These are phyloP conservation scores for Suhomyces bolitotheri DNA, from an alignment of 1,139 yeast genomes.

Conservation along the genomic window DNA sequence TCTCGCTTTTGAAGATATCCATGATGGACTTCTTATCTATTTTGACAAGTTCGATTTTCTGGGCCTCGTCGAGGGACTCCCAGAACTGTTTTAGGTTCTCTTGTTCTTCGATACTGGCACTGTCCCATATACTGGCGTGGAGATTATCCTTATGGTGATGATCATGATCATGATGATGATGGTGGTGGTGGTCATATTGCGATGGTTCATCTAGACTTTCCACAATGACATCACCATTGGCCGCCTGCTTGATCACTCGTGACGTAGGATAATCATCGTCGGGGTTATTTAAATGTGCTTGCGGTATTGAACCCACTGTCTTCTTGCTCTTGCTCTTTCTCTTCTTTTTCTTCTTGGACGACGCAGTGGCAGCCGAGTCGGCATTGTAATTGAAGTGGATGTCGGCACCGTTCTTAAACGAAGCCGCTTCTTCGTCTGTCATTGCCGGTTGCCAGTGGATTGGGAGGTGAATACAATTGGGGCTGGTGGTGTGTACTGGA, in stretches of 20 bases:
- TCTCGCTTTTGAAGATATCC: conserved; percentile 52
- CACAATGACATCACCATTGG: conserved; percentile 75
- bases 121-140: conserved; percentile 54
- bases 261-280: conserved; percentile 70
- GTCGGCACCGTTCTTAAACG: conserved; percentile 50
- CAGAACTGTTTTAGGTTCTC: conserved; percentile 64
- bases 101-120: conserved; percentile 58
- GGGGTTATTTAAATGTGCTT: conserved; percentile 55
- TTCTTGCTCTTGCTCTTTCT: conserved; percentile 22
- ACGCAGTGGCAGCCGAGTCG: conserved; percentile 9
- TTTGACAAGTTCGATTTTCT: conserved; percentile 61
- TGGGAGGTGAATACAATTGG: neutral
- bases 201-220: conserved; percentile 37
- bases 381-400: conserved; percentile 57
- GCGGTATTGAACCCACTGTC: conserved; percentile 15
- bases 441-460: neutral
- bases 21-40: conserved; percentile 73
- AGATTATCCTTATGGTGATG: conserved; percentile 14
- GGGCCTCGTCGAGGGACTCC: conserved; percentile 62
- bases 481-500: neutral
- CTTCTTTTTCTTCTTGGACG: conserved; percentile 34
- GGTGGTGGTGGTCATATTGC: conserved; percentile 4
- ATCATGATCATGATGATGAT: conserved; percentile 4
- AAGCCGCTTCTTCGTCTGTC: conserved; percentile 10
- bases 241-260: conserved; percentile 67